Percentiles rank a stretch among this genome's conserved stretches.
Evolutionary conservation across 2,329 filamentous ascomycete genomes (phyloP).

Genomic region (Ascochyta lentis): DNA sequence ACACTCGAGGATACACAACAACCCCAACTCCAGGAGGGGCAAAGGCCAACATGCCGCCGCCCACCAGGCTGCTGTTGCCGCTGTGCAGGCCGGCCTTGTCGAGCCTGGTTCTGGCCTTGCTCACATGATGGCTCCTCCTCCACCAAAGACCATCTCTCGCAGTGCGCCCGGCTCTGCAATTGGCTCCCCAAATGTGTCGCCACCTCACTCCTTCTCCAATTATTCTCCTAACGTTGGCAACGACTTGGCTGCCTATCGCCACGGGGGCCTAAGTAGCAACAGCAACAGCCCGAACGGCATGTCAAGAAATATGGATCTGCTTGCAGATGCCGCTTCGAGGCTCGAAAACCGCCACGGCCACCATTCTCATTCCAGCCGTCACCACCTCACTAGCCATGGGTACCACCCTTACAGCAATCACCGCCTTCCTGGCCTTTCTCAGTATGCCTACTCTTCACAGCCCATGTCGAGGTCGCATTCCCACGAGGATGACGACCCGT

Average conservation of each 20-base stretch:
- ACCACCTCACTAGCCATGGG: conserved; percentile 50
- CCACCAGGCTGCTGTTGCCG: conserved; percentile 62
- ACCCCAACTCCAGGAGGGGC: conserved; percentile 92
- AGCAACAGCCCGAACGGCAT: conserved; percentile 56
- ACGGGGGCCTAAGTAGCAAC: conserved; percentile 39
- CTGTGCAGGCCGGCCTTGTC: conserved; percentile 58
- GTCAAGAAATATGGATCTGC: conserved; percentile 68
- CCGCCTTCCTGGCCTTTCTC: conserved; percentile 64
- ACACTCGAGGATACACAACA: conserved; percentile 98
- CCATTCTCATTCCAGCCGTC: conserved; percentile 48
- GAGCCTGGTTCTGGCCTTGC: conserved; percentile 57
- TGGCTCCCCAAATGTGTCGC: conserved; percentile 93
- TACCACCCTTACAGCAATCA: conserved; percentile 57
- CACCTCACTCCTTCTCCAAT: conserved; percentile 81
- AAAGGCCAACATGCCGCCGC: conserved; percentile 77
- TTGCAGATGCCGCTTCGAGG: conserved; percentile 73
- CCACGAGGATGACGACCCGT: conserved; percentile 82
- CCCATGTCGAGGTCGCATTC: conserved; percentile 92
- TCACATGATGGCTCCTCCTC: conserved; percentile 80
- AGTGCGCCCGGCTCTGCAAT: conserved; percentile 87
- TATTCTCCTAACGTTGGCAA: conserved; percentile 65
- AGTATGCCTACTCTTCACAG: conserved; percentile 69
- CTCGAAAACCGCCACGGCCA: conserved; percentile 66
- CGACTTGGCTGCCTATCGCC: conserved; percentile 63
- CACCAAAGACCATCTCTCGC: conserved; percentile 76